Conservation (phyloP, 768 basidiomycete species). For the Tricholoma hemisulphureum region DNA sequence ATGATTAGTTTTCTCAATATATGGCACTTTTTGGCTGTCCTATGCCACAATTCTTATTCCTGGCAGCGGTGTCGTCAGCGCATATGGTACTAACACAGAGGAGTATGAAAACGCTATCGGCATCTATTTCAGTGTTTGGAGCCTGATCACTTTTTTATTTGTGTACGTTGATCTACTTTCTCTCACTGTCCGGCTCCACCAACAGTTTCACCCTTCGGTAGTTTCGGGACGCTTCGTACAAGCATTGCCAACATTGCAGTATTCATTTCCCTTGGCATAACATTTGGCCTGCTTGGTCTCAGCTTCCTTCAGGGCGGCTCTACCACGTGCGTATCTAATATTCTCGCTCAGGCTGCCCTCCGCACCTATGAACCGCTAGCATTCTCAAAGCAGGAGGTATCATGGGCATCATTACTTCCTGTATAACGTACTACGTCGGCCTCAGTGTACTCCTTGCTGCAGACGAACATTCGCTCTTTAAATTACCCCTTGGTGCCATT, state of each 20-base stretch:
- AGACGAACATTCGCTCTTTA: slow-evolving; percentile 37
- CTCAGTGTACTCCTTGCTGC: slow-evolving; percentile 41
- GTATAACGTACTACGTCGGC: slow-evolving; percentile 49
- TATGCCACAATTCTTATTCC: slow-evolving; percentile 75
- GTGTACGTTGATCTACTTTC: slow-evolving; percentile 45
- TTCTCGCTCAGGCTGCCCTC: not conserved
- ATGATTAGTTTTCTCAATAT: slow-evolving; percentile 70
- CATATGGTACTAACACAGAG: slow-evolving; percentile 39
- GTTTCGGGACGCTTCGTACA: slow-evolving; percentile 39
- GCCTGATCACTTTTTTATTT: slow-evolving; percentile 66
- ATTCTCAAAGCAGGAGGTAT: slow-evolving; percentile 43
- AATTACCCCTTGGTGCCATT: slow-evolving; percentile 38
- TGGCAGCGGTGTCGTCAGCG: slow-evolving; percentile 54
- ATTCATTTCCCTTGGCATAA: slow-evolving; percentile 36
- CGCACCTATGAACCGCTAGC: slow-evolving; percentile 16
- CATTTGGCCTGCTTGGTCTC: slow-evolving; percentile 41
- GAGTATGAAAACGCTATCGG: slow-evolving; percentile 59
- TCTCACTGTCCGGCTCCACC: not conserved
- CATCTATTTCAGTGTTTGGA: slow-evolving; percentile 75
- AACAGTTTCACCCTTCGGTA: slow-evolving; percentile 13
- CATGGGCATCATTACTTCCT: slow-evolving; percentile 43
- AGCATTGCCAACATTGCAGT: slow-evolving; percentile 38
- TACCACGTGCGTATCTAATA: not conserved
- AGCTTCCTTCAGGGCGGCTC: slow-evolving; percentile 32
- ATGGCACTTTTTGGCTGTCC: slow-evolving; percentile 90